Base-by-base conservation (phyloP, 192 early-diverging fungal genomes). In the Oehlia diaphana region DNA sequence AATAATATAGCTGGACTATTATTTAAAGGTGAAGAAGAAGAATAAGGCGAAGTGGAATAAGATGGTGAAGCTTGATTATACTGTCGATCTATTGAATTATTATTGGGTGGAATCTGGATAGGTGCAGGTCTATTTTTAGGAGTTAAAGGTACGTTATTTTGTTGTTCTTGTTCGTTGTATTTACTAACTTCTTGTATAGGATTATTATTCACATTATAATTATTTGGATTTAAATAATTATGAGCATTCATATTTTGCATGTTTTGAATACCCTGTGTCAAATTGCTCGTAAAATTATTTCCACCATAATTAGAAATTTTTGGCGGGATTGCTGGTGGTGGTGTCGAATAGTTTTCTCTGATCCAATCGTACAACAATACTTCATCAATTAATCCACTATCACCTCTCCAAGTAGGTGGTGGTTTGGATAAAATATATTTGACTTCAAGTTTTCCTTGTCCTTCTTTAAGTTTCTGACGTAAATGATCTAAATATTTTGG, bases 321-420 rank as follows among this genome's bases (percentile, higher is more conserved):
- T 67, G 26, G 28, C 35, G 65, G 65, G 23, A 67, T 33, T 35
- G 12, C 65, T 9, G 65, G 65, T 35, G 65, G 65, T 13, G 26
- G 65, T 21, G 16, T 1, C 1, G 53, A 19, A 31, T 67, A 67
- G 19, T 35, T 67, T 28, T 28, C 16, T 50, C 71, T 50, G 23
- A 73, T 73, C 71, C 71, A 73, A 26, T 73, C 26, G 1, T 73
- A 50, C 28, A 73, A 53, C 16, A 50, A 16, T 12, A 14, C 26
- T 12, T 44, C 49, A n/a, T 73, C 49, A 23, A 73, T 44, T 28
- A 4, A 16, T 44, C 71, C 71, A 16, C 23, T 3, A 9, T 16
- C 19, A 73, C n/a, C 47, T 10, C 37, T 73, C 71, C 71, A 73
- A n/a, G n/a, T 49, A 23, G 39, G 10, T 7, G 71, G 71, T 53